Percentiles rank a stretch among this genome's conserved stretches.
Conservation (phyloP, 257 asterid genomes). For the Salvia miltiorrhiza region DNA sequence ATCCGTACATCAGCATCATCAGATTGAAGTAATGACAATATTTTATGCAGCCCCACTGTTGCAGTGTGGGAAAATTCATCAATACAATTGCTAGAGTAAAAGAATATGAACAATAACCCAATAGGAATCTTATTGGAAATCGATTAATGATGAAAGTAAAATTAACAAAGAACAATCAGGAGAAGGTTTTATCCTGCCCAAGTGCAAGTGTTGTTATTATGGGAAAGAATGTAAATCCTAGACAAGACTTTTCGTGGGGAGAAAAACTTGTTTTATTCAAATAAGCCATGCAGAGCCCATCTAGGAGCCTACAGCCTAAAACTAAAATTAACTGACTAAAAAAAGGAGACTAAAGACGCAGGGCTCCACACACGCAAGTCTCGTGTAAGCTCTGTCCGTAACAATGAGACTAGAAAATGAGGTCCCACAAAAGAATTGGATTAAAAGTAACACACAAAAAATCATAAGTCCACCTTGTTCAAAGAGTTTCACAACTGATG, state of each 20-base stretch:
- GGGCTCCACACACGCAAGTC: too few species aligned
- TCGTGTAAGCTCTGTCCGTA: too few species aligned
- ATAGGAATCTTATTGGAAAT: not conserved
- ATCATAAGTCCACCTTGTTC: slow-evolving; percentile 64
- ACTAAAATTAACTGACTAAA: too few species aligned
- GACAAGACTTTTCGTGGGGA: not conserved
- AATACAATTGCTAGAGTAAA: not conserved
- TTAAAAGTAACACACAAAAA: not conserved
- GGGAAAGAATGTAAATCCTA: not conserved
- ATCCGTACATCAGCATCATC: slow-evolving; percentile 84
- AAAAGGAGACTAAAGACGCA: not conserved
- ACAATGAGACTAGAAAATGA: slow-evolving; percentile 7
- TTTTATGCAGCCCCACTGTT: slow-evolving; percentile 86
- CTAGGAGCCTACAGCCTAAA: not conserved
- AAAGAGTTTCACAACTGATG: slow-evolving; percentile 71
- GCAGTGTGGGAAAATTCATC: slow-evolving; percentile 15
- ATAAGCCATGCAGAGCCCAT: not conserved
- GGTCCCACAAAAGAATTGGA: not conserved
- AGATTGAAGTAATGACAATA: slow-evolving; percentile 79
- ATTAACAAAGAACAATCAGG: not conserved
- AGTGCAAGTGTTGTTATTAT: not conserved
- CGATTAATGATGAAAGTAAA: not conserved
- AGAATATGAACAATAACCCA: not conserved
- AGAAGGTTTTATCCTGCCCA: not conserved
- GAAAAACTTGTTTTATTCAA: not conserved